Evolutionary conservation across 1,139 yeast species (phyloP), one percentile per base, ranked within the genome.

Genomic region (Pichia sp.): DNA sequence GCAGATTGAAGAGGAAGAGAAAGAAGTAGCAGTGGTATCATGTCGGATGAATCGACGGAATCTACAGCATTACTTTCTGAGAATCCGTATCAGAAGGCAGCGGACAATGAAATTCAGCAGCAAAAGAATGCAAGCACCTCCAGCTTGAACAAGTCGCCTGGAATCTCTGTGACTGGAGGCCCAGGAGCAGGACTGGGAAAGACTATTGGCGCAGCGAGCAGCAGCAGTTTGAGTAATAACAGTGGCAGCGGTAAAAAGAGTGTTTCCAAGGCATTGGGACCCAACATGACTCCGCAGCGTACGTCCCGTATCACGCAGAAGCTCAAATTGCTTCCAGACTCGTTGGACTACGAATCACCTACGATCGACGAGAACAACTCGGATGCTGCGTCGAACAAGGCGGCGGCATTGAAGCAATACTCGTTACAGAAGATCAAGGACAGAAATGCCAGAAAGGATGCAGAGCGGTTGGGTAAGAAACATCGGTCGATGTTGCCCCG

Each of bases 381-480:
- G 10, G 46, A 30, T 9, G 25, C 37, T n/a, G 37, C 37, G 8
- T 48, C 31, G 9, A 44, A 36, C 10, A 55, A 54, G 22, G 53
- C 48, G 19, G 43, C 49, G 12, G 55, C 59, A 22, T 49, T 57
- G 26, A 55, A 54, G 40, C 58, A 58, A 31, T 54, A 59, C 42
- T 61, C 68, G 61, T 90, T 88, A 12, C 83, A 85, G 52, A 76
- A 87, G 54, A 91, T 91, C 58, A 89, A 86, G 42, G 97, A 93
- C 58, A 78, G 86, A n/a, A 85, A 95, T 1, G 98, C 99, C 0
- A 74, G 98, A 58, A 85, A 85, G 59, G 98, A 93, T 74, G 99
- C 99, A 0, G 97, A 90, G 65, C 80, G 91, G 42, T 73, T 93
- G 54, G 96, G 97, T 6, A 91, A 90, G 64, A 87, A 87, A 59